These are phyloP conservation scores for Pelargonium australe DNA, from an alignment of 441 rosid species.

Conservation along the genomic window DNA sequence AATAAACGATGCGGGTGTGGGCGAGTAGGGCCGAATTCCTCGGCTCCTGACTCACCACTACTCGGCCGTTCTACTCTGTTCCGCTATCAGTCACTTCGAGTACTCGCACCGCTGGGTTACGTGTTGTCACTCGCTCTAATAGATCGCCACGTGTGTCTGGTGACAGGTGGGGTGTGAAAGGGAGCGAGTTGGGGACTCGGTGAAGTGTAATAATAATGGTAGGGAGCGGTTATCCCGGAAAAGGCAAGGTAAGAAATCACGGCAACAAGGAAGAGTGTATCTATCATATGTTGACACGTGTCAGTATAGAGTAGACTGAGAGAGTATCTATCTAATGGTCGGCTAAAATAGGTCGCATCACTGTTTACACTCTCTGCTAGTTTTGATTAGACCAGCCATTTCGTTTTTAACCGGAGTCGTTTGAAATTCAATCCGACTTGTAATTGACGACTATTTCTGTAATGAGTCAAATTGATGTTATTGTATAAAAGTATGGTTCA, in stretches of 20 bases:
- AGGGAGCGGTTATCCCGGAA: not conserved
- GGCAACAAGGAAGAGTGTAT: not conserved
- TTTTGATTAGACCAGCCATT: too few species aligned
- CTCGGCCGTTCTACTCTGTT: constrained; percentile 19
- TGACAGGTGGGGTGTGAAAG: not conserved
- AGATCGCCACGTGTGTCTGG: not conserved
- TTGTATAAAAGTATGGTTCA: too few species aligned
- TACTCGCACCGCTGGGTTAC: not conserved
- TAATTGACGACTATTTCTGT: too few species aligned
- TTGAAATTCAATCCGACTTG: too few species aligned
- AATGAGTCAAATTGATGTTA: too few species aligned
- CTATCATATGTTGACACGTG: too few species aligned
- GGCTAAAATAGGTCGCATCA: too few species aligned
- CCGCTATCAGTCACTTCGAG: constrained; percentile 7
- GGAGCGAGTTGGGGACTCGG: not conserved
- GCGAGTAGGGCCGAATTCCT: constrained; percentile 1
- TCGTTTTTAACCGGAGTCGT: too few species aligned
- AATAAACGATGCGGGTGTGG: not conserved
- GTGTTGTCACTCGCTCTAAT: not conserved
- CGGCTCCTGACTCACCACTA: constrained; percentile 12
- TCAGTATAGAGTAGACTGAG: too few species aligned
- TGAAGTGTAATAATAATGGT: not conserved
- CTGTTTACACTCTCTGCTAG: too few species aligned
- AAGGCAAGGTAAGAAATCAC: not conserved
- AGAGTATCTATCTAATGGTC: too few species aligned